Evolutionary conservation across 352 stramenopile species (phyloP).

Genomic region (Pythium sp.): DNA sequence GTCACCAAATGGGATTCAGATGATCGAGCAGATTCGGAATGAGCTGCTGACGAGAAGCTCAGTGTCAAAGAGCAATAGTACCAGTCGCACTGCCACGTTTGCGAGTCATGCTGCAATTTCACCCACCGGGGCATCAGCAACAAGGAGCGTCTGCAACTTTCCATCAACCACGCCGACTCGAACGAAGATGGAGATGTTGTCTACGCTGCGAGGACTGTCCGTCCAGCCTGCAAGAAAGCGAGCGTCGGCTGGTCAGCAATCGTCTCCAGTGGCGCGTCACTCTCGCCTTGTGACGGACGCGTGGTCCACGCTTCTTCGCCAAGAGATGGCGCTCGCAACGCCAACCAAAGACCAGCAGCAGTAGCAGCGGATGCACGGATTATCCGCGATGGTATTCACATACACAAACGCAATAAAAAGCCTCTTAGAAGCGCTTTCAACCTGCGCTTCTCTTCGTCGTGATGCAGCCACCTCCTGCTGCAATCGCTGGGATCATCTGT

Average conservation of each 20-base stretch:
- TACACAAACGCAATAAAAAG: not conserved
- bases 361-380: not conserved
- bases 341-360: not conserved
- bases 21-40: conserved; percentile 43
- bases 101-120: conserved; percentile 7
- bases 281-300: conserved; percentile 21
- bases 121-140: not conserved
- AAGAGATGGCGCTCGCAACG: conserved; percentile 16
- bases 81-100: conserved; percentile 15
- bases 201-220: conserved; percentile 30
- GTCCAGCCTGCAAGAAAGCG: conserved; percentile 23
- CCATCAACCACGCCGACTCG: conserved; percentile 6
- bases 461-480: not conserved
- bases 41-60: conserved; percentile 33
- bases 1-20: conserved; percentile 39
- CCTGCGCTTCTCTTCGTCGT: not conserved
- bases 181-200: conserved; percentile 17
- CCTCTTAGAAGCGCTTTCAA: too few relatives aligned
- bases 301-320: conserved; percentile 41
- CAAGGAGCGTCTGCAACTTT: conserved; percentile 4
- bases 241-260: not conserved
- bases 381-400: not conserved
- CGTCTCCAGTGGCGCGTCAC: conserved; percentile 17
- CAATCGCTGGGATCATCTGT: not conserved
- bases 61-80: conserved; percentile 16